These are phyloP conservation scores for Fusarium setosum DNA, from an alignment of 2,329 filamentous ascomycete genomes.

Conservation along the genomic window DNA sequence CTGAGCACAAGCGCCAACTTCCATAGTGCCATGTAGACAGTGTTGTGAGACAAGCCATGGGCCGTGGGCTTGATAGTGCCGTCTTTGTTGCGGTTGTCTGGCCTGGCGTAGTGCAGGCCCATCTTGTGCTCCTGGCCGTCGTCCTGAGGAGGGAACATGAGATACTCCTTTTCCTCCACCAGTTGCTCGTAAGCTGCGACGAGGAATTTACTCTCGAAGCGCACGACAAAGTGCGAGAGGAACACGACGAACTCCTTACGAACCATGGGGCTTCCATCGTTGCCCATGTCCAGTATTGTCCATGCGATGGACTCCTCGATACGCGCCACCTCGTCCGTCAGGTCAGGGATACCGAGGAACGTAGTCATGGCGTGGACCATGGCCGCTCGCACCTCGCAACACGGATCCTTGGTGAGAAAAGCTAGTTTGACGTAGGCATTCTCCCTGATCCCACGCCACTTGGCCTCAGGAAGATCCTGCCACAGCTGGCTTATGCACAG, in stretches of 20 bases:
- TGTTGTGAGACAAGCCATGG: slow-evolving; percentile 81
- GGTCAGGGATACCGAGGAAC: slow-evolving; percentile 91
- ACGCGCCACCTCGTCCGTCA: slow-evolving; percentile 89
- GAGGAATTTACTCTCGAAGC: slow-evolving; percentile 92
- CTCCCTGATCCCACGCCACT: slow-evolving; percentile 94
- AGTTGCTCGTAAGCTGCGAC: slow-evolving; percentile 94
- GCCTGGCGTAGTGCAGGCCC: slow-evolving; percentile 70
- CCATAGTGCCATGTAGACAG: slow-evolving; percentile 94
- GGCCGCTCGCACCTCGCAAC: slow-evolving; percentile 91
- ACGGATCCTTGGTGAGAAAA: slow-evolving; percentile 83
- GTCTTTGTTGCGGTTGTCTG: slow-evolving; percentile 66
- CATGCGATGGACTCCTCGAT: slow-evolving; percentile 93
- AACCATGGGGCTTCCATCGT: slow-evolving; percentile 94
- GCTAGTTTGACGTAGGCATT: slow-evolving; percentile 86
- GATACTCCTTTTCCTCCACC: slow-evolving; percentile 81
- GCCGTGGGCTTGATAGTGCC: slow-evolving; percentile 67
- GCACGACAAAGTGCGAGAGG: slow-evolving; percentile 88
- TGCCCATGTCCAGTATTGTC: slow-evolving; percentile 89
- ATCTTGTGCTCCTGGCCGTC: slow-evolving; percentile 70
- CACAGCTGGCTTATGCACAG: slow-evolving; percentile 95
- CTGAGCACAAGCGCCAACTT: slow-evolving; percentile 91
- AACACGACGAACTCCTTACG: slow-evolving; percentile 94
- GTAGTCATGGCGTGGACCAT: slow-evolving; percentile 95
- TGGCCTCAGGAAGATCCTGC: slow-evolving; percentile 90
- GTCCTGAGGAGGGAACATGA: slow-evolving; percentile 65